phyloP scores from a whole-genome alignment of 2,329 filamentous ascomycete species.

The Apiospora phragmitis region DNA sequence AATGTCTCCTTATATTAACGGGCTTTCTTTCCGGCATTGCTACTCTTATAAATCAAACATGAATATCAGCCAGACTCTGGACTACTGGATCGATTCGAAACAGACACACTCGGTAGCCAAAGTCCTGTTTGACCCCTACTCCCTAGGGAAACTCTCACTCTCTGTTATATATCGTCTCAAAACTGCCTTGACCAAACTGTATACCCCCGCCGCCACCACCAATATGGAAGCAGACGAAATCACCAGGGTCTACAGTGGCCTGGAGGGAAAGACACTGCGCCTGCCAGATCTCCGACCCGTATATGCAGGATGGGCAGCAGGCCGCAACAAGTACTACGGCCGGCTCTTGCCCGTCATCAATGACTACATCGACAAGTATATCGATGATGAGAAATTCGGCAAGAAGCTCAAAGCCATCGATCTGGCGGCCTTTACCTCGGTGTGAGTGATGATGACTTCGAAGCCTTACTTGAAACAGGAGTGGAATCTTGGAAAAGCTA shows the following conservation, averaged over 20 bases:
- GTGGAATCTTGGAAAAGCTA: too few relatives aligned
- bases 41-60: neutral
- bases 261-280: conserved; percentile 12
- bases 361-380: conserved; percentile 19
- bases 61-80: neutral
- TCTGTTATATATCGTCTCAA: neutral
- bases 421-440: conserved; percentile 20
- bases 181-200: neutral
- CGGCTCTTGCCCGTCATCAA: conserved; percentile 17
- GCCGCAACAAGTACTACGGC: conserved; percentile 18
- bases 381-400: conserved; percentile 16
- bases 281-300: conserved; percentile 22
- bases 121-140: neutral
- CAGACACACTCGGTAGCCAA: neutral
- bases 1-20: neutral
- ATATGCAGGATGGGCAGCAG: conserved; percentile 19
- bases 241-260: neutral
- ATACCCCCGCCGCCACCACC: neutral
- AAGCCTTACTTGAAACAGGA: too few relatives aligned
- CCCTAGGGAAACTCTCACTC: neutral
- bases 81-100: neutral
- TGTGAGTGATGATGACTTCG: conserved; percentile 13
- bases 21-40: neutral
- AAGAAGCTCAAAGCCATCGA: conserved; percentile 20
- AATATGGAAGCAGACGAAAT: neutral